These are phyloP conservation scores for Trichoderma asperelloides DNA, from an alignment of 495 filamentous ascomycete species.

Conservation along the genomic window DNA sequence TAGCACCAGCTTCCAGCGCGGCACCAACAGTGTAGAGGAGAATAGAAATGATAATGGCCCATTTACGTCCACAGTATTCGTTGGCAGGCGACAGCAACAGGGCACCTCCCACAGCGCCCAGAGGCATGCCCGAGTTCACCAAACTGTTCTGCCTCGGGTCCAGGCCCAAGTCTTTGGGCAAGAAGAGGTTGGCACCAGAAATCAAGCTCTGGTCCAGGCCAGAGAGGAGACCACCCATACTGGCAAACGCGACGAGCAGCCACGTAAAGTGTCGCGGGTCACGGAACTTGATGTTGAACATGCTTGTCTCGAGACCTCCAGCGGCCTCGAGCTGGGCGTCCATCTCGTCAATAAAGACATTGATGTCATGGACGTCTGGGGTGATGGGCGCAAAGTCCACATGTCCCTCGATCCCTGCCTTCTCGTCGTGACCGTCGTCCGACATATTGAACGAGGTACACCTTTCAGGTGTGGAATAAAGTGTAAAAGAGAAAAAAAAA, in stretches of 20 bases:
- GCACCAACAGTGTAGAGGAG: constrained; percentile 52
- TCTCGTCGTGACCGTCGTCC: not conserved
- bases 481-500: not conserved
- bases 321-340: constrained; percentile 15
- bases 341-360: constrained; percentile 18
- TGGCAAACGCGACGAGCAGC: constrained; percentile 53
- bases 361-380: constrained; percentile 12
- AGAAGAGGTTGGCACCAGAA: constrained; percentile 49
- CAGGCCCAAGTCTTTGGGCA: constrained; percentile 40
- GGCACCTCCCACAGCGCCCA: constrained; percentile 53
- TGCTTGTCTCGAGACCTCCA: constrained; percentile 4
- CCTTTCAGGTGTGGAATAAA: not conserved
- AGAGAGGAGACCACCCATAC: constrained; percentile 52
- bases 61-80: constrained; percentile 47
- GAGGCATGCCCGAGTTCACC: constrained; percentile 50
- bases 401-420: not conserved
- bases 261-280: constrained; percentile 42
- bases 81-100: constrained; percentile 48
- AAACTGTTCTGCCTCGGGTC: constrained; percentile 39
- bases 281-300: constrained; percentile 15
- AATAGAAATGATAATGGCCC: constrained; percentile 50
- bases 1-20: constrained; percentile 48
- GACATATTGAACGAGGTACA: not conserved
- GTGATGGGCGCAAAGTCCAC: not conserved
- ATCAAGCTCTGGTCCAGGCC: constrained; percentile 56